phyloP scores from a whole-genome alignment of 345 rosid genomes.

The Stellera chamaejasme region DNA sequence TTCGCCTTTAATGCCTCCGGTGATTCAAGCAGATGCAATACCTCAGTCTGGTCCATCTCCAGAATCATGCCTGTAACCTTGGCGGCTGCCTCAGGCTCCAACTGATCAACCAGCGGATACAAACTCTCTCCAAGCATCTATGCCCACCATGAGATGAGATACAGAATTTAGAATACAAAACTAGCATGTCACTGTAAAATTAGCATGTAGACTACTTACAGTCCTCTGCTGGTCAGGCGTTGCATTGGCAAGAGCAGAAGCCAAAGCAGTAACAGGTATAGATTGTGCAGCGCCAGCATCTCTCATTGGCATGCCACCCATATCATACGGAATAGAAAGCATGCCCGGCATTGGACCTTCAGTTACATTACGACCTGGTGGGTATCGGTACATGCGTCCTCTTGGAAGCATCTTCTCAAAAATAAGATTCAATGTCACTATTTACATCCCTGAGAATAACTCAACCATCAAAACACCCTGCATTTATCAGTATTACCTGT shows the following conservation, averaged over 20 bases:
- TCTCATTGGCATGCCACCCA: constrained; percentile 48
- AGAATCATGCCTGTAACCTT: constrained; percentile 84
- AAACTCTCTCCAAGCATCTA: constrained; percentile 77
- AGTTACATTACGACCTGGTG: constrained; percentile 53
- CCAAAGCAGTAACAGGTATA: constrained; percentile 51
- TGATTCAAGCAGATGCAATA: constrained; percentile 68
- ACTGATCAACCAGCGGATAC: constrained; percentile 63
- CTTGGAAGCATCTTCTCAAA: constrained; percentile 52
- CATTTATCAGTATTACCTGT: constrained; percentile 23
- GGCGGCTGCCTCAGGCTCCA: constrained; percentile 59
- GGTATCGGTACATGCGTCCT: constrained; percentile 59
- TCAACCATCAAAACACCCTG: no score
- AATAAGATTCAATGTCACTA: not conserved
- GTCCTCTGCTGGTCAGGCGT: constrained; percentile 67
- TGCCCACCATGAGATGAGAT: not conserved
- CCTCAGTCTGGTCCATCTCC: constrained; percentile 87
- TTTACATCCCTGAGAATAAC: no score
- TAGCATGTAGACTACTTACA: constrained; percentile 21
- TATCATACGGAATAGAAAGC: constrained; percentile 51
- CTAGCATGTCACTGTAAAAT: not conserved
- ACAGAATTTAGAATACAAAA: not conserved
- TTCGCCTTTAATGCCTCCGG: constrained; percentile 58
- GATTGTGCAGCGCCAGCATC: constrained; percentile 41
- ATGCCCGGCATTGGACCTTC: constrained; percentile 46
- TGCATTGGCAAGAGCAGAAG: constrained; percentile 67